These are phyloP conservation scores for Petasospora rhodanensis DNA, from an alignment of 1,139 yeast genomes.

Conservation along the genomic window DNA sequence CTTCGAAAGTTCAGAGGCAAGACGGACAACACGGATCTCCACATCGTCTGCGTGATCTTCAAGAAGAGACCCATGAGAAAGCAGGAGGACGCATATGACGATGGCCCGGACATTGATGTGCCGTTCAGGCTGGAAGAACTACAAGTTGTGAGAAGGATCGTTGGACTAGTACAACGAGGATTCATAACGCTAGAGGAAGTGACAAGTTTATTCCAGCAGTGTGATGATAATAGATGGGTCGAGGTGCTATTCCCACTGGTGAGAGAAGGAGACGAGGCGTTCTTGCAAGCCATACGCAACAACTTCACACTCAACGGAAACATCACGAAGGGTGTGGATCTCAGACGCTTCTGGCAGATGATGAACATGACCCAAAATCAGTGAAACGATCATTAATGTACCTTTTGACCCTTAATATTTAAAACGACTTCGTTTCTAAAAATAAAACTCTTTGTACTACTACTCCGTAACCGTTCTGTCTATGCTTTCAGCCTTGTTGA, in stretches of 20 bases:
- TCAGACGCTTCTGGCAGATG: slow-evolving; percentile 11
- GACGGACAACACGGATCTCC: slow-evolving; percentile 12
- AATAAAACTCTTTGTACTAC: too few species aligned
- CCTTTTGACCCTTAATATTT: too few species aligned
- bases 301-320: slow-evolving; percentile 6
- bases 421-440: too few species aligned
- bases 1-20: slow-evolving; percentile 13
- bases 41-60: slow-evolving; percentile 11
- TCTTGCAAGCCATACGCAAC: slow-evolving; percentile 2
- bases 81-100: slow-evolving; percentile 1
- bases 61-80: slow-evolving; percentile 12
- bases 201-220: slow-evolving; percentile 8
- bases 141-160: slow-evolving; percentile 2
- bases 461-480: too few species aligned
- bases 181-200: slow-evolving; percentile 6
- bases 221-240: slow-evolving; percentile 4
- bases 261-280: slow-evolving; percentile 1
- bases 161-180: slow-evolving; percentile 5
- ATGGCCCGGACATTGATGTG: neutral
- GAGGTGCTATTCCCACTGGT: slow-evolving; percentile 5
- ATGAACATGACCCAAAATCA: slow-evolving; percentile 7
- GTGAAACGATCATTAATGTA: too few species aligned
- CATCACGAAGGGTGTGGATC: slow-evolving; percentile 6
- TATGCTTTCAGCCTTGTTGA: too few species aligned
- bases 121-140: slow-evolving; percentile 4